phyloP scores from a whole-genome alignment of 352 stramenopile species.

The Phytophthora quininea region DNA sequence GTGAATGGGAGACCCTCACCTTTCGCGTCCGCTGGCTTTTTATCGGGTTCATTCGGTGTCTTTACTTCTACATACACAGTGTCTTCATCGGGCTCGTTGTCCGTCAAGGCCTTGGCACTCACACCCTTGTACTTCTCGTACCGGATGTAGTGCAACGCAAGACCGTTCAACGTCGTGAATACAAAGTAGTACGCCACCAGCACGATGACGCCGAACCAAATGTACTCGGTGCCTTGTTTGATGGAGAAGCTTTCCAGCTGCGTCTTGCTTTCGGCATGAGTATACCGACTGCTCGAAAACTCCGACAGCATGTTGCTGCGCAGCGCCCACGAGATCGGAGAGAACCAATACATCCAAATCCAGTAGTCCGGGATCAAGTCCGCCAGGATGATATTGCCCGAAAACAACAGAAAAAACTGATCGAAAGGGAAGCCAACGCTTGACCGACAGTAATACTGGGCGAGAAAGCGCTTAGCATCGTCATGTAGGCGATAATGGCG shows the following conservation, averaged over 20 bases:
- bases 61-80: slow-evolving; percentile 49
- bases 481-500: too few relatives aligned
- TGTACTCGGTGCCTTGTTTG: slow-evolving; percentile 42
- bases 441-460: too few relatives aligned
- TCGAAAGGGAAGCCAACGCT: too few relatives aligned
- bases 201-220: slow-evolving; percentile 55
- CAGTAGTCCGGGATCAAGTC: too few relatives aligned
- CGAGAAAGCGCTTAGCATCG: too few relatives aligned
- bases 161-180: slow-evolving; percentile 17
- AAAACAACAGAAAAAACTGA: too few relatives aligned
- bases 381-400: too few relatives aligned
- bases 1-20: too few relatives aligned
- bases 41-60: slow-evolving; percentile 20
- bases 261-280: slow-evolving; percentile 7
- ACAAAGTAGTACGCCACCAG: slow-evolving; percentile 61
- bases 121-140: slow-evolving; percentile 52
- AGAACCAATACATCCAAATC: too few relatives aligned
- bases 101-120: slow-evolving; percentile 39
- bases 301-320: too few relatives aligned
- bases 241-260: slow-evolving; percentile 46
- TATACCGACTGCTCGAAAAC: slow-evolving; percentile 26
- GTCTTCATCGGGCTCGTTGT: slow-evolving; percentile 28
- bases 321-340: too few relatives aligned
- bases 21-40: too few relatives aligned
- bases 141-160: slow-evolving; percentile 58